A percentile compares a stretch with the other conserved stretches of the same genome.
phyloP scores from a whole-genome alignment of 768 basidiomycete genomes.

The Amanita brunnescens region DNA sequence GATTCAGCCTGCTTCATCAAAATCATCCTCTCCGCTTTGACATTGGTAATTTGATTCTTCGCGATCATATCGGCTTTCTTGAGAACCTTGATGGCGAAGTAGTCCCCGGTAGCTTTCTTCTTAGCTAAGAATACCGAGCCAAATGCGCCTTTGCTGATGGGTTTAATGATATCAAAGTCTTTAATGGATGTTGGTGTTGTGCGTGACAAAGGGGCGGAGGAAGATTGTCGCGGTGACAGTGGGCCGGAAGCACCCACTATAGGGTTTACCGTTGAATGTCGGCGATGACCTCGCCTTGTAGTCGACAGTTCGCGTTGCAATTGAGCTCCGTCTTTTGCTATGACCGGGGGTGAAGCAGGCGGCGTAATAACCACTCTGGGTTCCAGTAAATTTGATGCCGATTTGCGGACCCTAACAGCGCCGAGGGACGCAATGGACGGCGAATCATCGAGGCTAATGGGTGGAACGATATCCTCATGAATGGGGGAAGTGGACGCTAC shows the following conservation, averaged over 20 bases:
- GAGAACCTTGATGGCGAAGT: slow-evolving; percentile 99
- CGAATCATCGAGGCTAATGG: slow-evolving; percentile 57
- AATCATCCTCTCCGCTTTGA: slow-evolving; percentile 99
- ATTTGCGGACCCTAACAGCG: slow-evolving; percentile 56
- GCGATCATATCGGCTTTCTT: slow-evolving; percentile 99
- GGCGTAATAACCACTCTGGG: slow-evolving; percentile 66
- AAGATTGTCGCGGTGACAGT: slow-evolving; percentile 81
- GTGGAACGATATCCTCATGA: slow-evolving; percentile 50
- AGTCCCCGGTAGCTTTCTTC: slow-evolving; percentile 97
- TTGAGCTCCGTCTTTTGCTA: slow-evolving; percentile 28
- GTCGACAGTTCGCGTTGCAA: slow-evolving; percentile 37
- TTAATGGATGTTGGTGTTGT: slow-evolving; percentile 89
- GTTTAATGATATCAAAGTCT: slow-evolving; percentile 99
- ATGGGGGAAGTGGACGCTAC: slow-evolving; percentile 50
- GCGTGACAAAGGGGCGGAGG: slow-evolving; percentile 67
- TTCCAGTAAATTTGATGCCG: slow-evolving; percentile 53
- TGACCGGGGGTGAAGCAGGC: slow-evolving; percentile 62
- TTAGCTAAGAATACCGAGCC: slow-evolving; percentile 97
- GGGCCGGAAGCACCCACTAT: slow-evolving; percentile 57
- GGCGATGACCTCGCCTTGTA: slow-evolving; percentile 49
- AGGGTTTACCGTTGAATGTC: slow-evolving; percentile 65
- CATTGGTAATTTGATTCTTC: slow-evolving; percentile 99
- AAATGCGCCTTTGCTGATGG: slow-evolving; percentile 97
- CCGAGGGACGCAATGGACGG: slow-evolving; percentile 17
- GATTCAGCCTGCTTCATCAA: slow-evolving; percentile 99